Percentiles rank a stretch among this genome's conserved stretches.
phyloP scores from a whole-genome alignment of 2,329 filamentous ascomycete genomes.

The Cladophialophora carrionii region DNA sequence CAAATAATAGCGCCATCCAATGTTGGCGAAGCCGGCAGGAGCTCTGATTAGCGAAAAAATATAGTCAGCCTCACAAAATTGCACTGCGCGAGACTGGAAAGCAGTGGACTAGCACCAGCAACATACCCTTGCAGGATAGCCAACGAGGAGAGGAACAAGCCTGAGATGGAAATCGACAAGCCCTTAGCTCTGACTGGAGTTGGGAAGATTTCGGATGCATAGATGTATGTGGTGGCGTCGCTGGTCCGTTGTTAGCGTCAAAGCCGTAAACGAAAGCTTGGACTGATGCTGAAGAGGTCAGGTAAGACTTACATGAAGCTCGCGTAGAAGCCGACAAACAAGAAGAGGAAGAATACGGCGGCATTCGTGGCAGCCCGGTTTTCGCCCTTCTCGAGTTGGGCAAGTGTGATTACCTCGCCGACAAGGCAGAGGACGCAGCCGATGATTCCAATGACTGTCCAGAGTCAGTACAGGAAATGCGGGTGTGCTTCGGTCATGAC shows the following conservation, averaged over 20 bases:
- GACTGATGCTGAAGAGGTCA: slow-evolving; percentile 5
- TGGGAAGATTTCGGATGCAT: slow-evolving; percentile 74
- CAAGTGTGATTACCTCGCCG: slow-evolving; percentile 51
- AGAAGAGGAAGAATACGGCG: slow-evolving; percentile 70
- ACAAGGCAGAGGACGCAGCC: slow-evolving; percentile 41
- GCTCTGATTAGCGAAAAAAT: slow-evolving; percentile 5
- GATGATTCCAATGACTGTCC: slow-evolving; percentile 44
- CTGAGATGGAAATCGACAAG: slow-evolving; percentile 23
- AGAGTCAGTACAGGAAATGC: not conserved
- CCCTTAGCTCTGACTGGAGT: slow-evolving; percentile 72
- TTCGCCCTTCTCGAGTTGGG: slow-evolving; percentile 52
- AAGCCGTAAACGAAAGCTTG: slow-evolving; percentile 53
- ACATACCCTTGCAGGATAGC: slow-evolving; percentile 10
- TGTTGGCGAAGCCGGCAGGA: slow-evolving; percentile 43
- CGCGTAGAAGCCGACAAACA: slow-evolving; percentile 18
- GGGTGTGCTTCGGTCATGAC: not conserved
- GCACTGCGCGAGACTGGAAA: not conserved
- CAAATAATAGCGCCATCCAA: slow-evolving; percentile 43
- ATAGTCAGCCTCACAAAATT: not conserved
- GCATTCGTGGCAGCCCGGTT: slow-evolving; percentile 59
- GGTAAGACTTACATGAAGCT: slow-evolving; percentile 1
- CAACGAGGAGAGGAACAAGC: slow-evolving; percentile 9
- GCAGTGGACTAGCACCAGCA: not conserved
- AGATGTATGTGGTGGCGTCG: slow-evolving; percentile 67
- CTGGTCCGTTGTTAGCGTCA: slow-evolving; percentile 60